Evolutionary conservation across 2,329 filamentous ascomycete genomes (phyloP), one percentile per base, ranked within the genome.

Genomic region (Cladosporium sp.): DNA sequence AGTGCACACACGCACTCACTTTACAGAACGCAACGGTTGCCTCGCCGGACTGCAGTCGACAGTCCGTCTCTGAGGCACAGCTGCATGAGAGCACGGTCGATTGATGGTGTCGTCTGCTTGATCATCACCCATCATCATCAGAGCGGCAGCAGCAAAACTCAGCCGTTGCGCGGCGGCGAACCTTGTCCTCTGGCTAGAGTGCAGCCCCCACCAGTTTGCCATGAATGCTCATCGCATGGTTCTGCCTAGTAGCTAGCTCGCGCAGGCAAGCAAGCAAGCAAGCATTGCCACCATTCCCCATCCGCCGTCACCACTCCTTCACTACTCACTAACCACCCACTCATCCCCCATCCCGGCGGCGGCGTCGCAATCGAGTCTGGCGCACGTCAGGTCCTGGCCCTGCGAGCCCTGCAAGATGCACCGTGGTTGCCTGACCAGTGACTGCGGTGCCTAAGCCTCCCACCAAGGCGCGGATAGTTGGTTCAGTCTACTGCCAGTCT

Each of bases 281-380:
- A 36, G 32, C 32, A 36, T 36, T n/a, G 32, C 32, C 32, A 36
- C 32, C 32, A 3, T 36, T 17, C 32, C 15, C 15, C n/a, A 36
- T 17, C 32, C 32, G 15, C 15, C 32, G n/a, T 36, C 32, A 36
- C 32, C 32, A 17, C 13, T 17, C 32, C 4, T 27, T 27, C 30
- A 4, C 11, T 32, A 11, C n/a, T 32, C n/a, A 11, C 30, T n/a
- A 32, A 12, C 11, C 30, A 4, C 30, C 4, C 13, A 13, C 29
- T 13, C 29, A 3, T 30, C 8, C 29, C 32, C 32, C 8, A 15
- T 24, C 45, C 36, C 39, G 37, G 45, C 45, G 37, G 45, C 45
- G 45, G 37, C 37, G 37, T 48, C 45, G 45, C 45, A 48, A 48
- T 48, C 45, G 37, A 41, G 45, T 41, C 37, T 18, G 45, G 22